Percentiles rank a stretch among this genome's conserved stretches.
These are phyloP conservation scores for Rasamsonia emersonii DNA, from an alignment of 2,329 filamentous ascomycete species.

Conservation along the genomic window DNA sequence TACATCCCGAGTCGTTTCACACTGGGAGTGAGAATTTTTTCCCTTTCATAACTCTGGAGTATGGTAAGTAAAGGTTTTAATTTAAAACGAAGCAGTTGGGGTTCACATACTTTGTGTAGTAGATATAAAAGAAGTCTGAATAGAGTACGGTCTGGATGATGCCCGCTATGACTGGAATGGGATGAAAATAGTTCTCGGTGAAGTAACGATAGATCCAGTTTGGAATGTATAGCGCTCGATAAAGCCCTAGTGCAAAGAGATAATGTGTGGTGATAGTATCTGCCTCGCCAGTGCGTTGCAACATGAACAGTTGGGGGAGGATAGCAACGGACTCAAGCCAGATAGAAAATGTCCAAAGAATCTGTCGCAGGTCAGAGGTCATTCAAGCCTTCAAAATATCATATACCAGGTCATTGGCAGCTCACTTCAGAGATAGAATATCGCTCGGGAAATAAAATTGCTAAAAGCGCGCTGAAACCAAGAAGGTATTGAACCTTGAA, in stretches of 20 bases:
- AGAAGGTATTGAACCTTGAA: constrained; percentile 95
- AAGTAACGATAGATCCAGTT: constrained; percentile 96
- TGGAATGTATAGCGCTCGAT: constrained; percentile 91
- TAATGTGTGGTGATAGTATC: constrained; percentile 99
- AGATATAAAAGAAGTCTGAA: constrained; percentile 99
- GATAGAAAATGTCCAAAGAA: constrained; percentile 95
- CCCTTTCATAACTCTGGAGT: constrained; percentile 60
- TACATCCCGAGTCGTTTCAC: constrained; percentile 40
- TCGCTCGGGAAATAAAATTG: constrained; percentile 73
- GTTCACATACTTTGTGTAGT: constrained; percentile 75
- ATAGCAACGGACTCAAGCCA: constrained; percentile 98
- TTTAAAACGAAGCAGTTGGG: not conserved
- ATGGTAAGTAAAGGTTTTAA: not conserved
- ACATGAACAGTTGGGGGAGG: constrained; percentile 93
- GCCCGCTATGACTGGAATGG: constrained; percentile 80
- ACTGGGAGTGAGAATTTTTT: constrained; percentile 83
- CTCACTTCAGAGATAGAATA: constrained; percentile 63
- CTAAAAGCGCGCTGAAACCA: constrained; percentile 68
- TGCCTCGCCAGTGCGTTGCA: constrained; percentile 93
- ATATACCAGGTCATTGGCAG: not conserved
- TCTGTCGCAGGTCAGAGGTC: constrained; percentile 40
- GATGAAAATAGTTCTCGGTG: constrained; percentile 70
- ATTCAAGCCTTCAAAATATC: not conserved
- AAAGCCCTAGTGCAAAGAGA: constrained; percentile 83
- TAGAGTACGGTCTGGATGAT: constrained; percentile 91